Base-by-base conservation (phyloP, 495 filamentous ascomycete species). In the Penicillium tannophilum region DNA sequence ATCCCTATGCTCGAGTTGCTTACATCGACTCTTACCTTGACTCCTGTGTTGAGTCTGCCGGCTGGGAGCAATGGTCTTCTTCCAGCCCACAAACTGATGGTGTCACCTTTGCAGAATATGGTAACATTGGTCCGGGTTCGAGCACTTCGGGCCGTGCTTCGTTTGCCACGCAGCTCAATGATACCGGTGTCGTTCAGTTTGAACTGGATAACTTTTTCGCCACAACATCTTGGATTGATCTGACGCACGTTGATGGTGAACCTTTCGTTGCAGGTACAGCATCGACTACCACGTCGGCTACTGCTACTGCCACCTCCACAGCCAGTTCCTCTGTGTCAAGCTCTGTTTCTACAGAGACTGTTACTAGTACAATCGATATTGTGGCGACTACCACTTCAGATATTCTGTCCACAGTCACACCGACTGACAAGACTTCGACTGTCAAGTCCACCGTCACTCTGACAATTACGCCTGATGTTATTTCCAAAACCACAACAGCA, bases 11-110 rank as follows among this genome's bases (percentile, higher is more conserved):
- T 5, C 71, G 84, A 2, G 86, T 87, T 4, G 79, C 82, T 10
- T 83, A 86, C 67, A 85, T 86, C 61, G 68, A 76, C 41, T 84
- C 79, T 3, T 63, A 64, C 9, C 69, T 88, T 63, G 73, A 72
- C 9, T 64, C 58, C 24, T 76, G 85, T 41, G 77, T 89, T 60
- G 85, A 86, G 57, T 20, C 65, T 35, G 80, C 81, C 10, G 86
- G 85, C 0, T 88, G 86, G 86, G 26, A 62, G 8, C 20, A 60
- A 46, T 60, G 63, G 56, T 66, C 63, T 2, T 53, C 24, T 2
- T 56, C 52, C 41, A 63, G 42, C 17, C 62, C 62, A 8, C 53
- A 56, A 4, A 66, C 52, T 11, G 26, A 6, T 23, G 45, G 47
- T 19, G 63, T 66, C n/a, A 60, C 60, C 2, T 66, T 66, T 44